phyloP scores from a whole-genome alignment of 176 grass and related monocot species.

The Dactylis glomerata region DNA sequence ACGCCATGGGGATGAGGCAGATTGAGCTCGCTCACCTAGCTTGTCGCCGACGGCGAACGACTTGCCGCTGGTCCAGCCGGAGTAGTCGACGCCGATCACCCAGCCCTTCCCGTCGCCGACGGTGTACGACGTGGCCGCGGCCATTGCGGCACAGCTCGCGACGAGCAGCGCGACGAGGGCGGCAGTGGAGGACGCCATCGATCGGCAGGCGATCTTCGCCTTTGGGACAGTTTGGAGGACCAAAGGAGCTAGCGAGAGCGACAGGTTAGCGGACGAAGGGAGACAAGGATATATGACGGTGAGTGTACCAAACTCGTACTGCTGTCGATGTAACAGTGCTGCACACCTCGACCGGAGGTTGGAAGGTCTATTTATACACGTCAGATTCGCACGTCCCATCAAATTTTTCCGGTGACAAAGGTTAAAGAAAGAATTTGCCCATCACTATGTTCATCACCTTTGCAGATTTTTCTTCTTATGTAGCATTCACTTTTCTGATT shows the following conservation, averaged over 20 bases:
- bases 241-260: not conserved
- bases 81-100: conserved; percentile 50
- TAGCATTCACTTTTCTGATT: not conserved
- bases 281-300: not conserved
- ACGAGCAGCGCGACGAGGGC: conserved; percentile 15
- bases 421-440: not conserved
- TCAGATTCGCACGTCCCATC: not conserved
- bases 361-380: conserved; percentile 34
- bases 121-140: conserved; percentile 42
- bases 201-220: not conserved
- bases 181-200: conserved; percentile 24
- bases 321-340: not conserved
- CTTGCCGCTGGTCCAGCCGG: conserved; percentile 46
- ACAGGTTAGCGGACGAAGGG: not conserved
- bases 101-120: conserved; percentile 63
- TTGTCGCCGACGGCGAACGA: conserved; percentile 41
- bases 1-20: not conserved
- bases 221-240: not conserved
- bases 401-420: not conserved
- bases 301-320: not conserved
- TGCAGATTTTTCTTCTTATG: not conserved
- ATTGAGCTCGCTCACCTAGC: conserved; percentile 36
- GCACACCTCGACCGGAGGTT: conserved; percentile 5
- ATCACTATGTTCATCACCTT: not conserved
- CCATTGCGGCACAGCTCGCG: not conserved